Conservation (phyloP, 345 rosid genomes). For the Mallotus nudiflorus region DNA sequence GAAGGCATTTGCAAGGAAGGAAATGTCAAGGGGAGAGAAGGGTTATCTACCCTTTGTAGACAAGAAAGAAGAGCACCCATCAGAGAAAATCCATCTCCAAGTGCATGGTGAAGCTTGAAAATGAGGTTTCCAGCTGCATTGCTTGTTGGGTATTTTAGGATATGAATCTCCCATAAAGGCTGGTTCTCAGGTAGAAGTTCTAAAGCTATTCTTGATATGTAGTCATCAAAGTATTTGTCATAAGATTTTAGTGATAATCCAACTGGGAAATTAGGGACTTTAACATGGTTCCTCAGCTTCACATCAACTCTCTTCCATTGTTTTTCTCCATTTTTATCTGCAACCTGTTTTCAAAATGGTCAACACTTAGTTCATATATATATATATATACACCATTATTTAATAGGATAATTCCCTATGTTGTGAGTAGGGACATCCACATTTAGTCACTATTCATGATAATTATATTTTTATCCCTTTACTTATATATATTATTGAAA, state of each 20-base stretch:
- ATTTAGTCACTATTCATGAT: too few species aligned
- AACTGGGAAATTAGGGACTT: constrained; percentile 29
- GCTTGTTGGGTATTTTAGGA: constrained; percentile 43
- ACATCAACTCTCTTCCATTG: constrained; percentile 45
- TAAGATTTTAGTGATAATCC: constrained; percentile 34
- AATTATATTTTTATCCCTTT: too few species aligned
- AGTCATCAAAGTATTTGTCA: constrained; percentile 31
- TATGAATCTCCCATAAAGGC: constrained; percentile 59
- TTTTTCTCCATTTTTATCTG: constrained; percentile 29
- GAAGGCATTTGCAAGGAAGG: constrained; percentile 22
- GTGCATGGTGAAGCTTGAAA: constrained; percentile 66
- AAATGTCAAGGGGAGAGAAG: constrained; percentile 44
- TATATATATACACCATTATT: too few species aligned
- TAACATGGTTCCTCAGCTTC: constrained; percentile 36
- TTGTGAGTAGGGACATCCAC: too few species aligned
- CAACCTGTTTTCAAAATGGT: constrained; percentile 20
- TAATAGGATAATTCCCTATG: background rate
- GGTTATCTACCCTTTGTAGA: constrained; percentile 47
- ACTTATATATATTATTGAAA: too few species aligned
- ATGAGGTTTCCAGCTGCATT: constrained; percentile 34
- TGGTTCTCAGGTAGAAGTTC: constrained; percentile 37
- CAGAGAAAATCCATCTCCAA: constrained; percentile 59
- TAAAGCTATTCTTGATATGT: constrained; percentile 33
- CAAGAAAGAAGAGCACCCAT: constrained; percentile 62
- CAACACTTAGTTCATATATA: too few species aligned